Evolutionary conservation across 208 protist species (phyloP), one percentile per base, ranked within the genome.

Genomic region (Trypanosoma cruzi): DNA sequence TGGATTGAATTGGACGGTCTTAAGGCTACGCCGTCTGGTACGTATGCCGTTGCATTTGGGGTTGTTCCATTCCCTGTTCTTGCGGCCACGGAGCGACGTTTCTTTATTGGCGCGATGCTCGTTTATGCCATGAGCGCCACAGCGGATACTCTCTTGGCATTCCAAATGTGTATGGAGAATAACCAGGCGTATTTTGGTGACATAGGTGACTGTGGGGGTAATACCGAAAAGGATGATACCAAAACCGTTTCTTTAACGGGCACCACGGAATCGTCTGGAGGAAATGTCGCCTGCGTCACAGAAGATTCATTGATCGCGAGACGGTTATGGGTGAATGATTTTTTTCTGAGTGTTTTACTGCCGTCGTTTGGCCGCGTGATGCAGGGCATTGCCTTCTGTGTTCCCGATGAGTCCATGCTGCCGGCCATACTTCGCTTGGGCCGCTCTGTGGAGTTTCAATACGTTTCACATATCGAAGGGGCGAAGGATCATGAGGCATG

Each of bases 21-120:
- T 16, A 5, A 26, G 14, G 22, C 14, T 8, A 40, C 29, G 10
- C n/a, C 42, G 14, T n/a, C 55, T 1, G 1, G 28, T 22, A 11
- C 29, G 6, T n/a, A 11, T 40, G 6, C 13, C 3, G 56, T 28
- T 28, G 31, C 10, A 31, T 14, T 7, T 22, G 32, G 10, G 48
- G 22, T 64, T 24, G 26, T 11, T 26, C 65, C 65, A 20, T 71
- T 71, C 48, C 65, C 65, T 29, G 56, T 71, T 6, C 24, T 71
- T 18, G 65, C 32, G 22, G 53, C 4, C 29, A 26, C 52, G 26
- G 56, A 36, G 26, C 54, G 56, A 44, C 65, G 65, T 22, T 71
- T 71, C 20, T 71, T 57, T 46, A n/a, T 71, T 48, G 65, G 65
- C 2, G 37, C 65, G 22, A 61, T 71, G 34, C 28, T 71, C 1